Base-by-base conservation (phyloP, 2,329 filamentous ascomycete genomes). In the Magnaporthiopsis incrustans region DNA sequence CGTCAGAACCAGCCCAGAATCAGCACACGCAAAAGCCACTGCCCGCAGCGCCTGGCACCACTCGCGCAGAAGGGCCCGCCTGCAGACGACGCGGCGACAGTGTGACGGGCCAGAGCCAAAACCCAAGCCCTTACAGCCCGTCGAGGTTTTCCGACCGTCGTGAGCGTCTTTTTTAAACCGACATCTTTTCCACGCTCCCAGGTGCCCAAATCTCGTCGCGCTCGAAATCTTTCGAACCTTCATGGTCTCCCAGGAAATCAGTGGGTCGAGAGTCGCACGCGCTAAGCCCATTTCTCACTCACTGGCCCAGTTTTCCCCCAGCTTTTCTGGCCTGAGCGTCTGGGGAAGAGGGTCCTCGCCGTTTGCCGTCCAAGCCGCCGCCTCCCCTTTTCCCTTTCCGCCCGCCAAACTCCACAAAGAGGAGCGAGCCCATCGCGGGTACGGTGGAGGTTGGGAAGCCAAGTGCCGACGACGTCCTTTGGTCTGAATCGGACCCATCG, bases 1-100 rank as follows among this genome's bases (percentile, higher is more conserved):
- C 58, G 58, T 60, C 58, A 60, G 30, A 60, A 35, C 58, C 58
- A 60, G 58, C 27, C 58, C 58, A 60, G 58, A 32, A 60, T 60
- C 58, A 35, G 26, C 58, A 60, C 58, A 60, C 10, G 58, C 22
- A 15, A 22, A 22, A 11, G 30, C 58, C 26, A 58, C 30, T 12
- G 57, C 57, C 57, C 44, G 44, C 44, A 53, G 2, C 44, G 44
- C 44, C 44, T 53, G 44, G 44, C 44, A 25, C 44, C 44, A 53
- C 44, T 25, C 44, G n/a, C 44, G 44, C 44, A 53, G 44, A 25
- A 22, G 10, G 44, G n/a, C 44, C n/a, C 18, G 44, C 44, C 44
- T 53, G 44, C 6, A 53, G 22, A 14, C 44, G 44, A 25, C 35
- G 11, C 4, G 35, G 6, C 33, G 33, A 35, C 33, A 35, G 8